Evolutionary conservation across 352 stramenopile species (phyloP).

Genomic region (Globisporangium nagaii): DNA sequence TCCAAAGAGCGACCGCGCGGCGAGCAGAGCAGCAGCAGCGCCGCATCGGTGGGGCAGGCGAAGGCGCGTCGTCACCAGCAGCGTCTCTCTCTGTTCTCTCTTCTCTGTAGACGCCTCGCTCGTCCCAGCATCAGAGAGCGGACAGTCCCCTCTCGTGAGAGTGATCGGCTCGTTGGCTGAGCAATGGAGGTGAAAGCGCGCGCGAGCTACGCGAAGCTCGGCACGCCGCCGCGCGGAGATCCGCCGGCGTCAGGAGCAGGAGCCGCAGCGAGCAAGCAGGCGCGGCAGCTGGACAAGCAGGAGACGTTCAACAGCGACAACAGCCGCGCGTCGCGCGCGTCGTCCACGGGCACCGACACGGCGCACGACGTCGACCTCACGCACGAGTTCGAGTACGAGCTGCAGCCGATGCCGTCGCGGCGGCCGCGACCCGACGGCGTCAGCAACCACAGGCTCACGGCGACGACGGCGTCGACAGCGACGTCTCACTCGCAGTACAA

Average conservation of each 20-base stretch:
- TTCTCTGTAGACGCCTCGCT: too few relatives aligned
- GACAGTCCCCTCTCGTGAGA: too few relatives aligned
- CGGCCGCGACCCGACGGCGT: background rate
- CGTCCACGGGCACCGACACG: conserved; percentile 2
- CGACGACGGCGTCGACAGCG: background rate
- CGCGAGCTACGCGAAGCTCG: conserved; percentile 27
- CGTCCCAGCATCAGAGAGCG: too few relatives aligned
- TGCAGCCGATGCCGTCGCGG: conserved; percentile 9
- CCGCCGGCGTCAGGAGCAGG: background rate
- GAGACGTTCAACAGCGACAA: conserved; percentile 37
- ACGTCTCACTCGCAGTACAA: background rate
- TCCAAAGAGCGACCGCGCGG: too few relatives aligned
- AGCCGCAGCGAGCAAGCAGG: background rate
- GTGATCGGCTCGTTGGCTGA: too few relatives aligned
- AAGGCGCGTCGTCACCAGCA: too few relatives aligned
- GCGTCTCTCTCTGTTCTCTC: too few relatives aligned
- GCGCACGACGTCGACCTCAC: conserved; percentile 12
- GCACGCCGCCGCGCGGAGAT: conserved; percentile 38
- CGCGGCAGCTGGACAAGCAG: conserved; percentile 12
- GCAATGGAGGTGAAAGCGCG: background rate
- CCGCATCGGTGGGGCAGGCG: too few relatives aligned
- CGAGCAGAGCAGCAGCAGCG: too few relatives aligned
- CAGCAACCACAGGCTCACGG: background rate
- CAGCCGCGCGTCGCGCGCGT: conserved; percentile 8
- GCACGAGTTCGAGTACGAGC: conserved; percentile 12